phyloP scores from a whole-genome alignment of 2,329 filamentous ascomycete genomes.

The Proliferodiscus dingleyae region DNA sequence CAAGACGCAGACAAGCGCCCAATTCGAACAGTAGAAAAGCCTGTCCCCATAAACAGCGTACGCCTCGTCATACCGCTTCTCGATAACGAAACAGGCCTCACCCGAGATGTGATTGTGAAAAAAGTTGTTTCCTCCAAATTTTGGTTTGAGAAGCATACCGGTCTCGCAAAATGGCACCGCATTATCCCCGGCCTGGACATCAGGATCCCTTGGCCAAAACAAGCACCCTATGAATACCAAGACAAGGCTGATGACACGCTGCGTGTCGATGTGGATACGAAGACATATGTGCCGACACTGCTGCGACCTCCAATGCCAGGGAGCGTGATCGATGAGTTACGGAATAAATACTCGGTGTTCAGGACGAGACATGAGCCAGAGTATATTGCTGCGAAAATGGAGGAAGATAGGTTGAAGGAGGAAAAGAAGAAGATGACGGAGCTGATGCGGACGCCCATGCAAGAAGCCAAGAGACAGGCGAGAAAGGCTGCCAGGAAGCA shows the following conservation, averaged over 20 bases:
- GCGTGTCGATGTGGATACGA: constrained; percentile 68
- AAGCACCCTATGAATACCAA: constrained; percentile 43
- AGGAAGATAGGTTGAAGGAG: constrained; percentile 47
- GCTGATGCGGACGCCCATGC: constrained; percentile 31
- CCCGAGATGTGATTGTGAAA: constrained; percentile 73
- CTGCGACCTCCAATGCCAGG: constrained; percentile 72
- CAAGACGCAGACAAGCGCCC: constrained; percentile 35
- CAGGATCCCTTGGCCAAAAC: constrained; percentile 71
- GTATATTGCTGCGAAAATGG: constrained; percentile 61
- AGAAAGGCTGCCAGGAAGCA: constrained; percentile 23
- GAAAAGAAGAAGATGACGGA: constrained; percentile 22
- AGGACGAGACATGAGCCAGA: constrained; percentile 73
- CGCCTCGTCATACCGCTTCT: constrained; percentile 75
- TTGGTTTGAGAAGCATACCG: constrained; percentile 44
- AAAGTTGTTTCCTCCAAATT: constrained; percentile 54
- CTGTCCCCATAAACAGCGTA: constrained; percentile 65
- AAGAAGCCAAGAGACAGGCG: constrained; percentile 27
- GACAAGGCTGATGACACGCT: constrained; percentile 66
- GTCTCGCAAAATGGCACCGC: constrained; percentile 46
- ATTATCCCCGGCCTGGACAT: constrained; percentile 68
- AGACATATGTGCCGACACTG: constrained; percentile 74
- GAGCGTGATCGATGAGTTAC: constrained; percentile 76
- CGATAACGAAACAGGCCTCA: constrained; percentile 58
- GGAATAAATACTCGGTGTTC: constrained; percentile 78
- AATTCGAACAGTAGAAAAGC: constrained; percentile 45